These are phyloP conservation scores for Pestalotiopsis sp. DNA, from an alignment of 2,329 filamentous ascomycete genomes.

Conservation along the genomic window DNA sequence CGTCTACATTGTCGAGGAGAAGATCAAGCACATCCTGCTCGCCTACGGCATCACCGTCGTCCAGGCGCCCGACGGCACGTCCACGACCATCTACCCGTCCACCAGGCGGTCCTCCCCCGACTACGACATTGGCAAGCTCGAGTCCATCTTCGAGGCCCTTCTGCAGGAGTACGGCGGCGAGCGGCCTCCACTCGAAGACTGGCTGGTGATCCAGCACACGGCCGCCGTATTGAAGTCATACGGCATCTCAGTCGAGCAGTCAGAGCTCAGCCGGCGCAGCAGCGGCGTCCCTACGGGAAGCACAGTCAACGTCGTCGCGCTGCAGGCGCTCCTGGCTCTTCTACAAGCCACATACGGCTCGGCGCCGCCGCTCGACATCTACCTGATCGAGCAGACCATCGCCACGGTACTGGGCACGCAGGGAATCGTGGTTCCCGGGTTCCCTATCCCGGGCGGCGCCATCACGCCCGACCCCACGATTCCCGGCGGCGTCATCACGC, in stretches of 20 bases:
- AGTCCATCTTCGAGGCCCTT: conserved; percentile 10
- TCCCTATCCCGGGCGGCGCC: conserved; percentile 31
- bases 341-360: conserved; percentile 26
- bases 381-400: conserved; percentile 28
- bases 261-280: not conserved
- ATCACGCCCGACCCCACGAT: conserved; percentile 31
- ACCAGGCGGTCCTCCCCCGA: conserved; percentile 10
- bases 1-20: conserved; percentile 16
- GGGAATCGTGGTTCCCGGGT: conserved; percentile 13
- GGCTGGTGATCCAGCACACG: conserved; percentile 24
- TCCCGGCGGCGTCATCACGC: conserved; percentile 29
- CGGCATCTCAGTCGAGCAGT: conserved; percentile 18
- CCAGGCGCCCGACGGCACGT: conserved; percentile 13
- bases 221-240: conserved; percentile 23
- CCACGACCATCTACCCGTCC: conserved; percentile 14
- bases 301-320: conserved; percentile 22
- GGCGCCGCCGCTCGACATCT: conserved; percentile 25
- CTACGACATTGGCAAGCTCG: conserved; percentile 13
- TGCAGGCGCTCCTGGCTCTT: conserved; percentile 23
- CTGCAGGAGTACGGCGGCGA: conserved; percentile 15
- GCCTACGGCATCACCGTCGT: conserved; percentile 16
- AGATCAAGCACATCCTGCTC: conserved; percentile 15
- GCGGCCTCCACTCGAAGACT: conserved; percentile 22
- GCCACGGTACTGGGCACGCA: conserved; percentile 23
- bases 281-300: conserved; percentile 23